Base-by-base conservation (phyloP, 371 early-diverging fungal species). In the Mortierella sp. region DNA sequence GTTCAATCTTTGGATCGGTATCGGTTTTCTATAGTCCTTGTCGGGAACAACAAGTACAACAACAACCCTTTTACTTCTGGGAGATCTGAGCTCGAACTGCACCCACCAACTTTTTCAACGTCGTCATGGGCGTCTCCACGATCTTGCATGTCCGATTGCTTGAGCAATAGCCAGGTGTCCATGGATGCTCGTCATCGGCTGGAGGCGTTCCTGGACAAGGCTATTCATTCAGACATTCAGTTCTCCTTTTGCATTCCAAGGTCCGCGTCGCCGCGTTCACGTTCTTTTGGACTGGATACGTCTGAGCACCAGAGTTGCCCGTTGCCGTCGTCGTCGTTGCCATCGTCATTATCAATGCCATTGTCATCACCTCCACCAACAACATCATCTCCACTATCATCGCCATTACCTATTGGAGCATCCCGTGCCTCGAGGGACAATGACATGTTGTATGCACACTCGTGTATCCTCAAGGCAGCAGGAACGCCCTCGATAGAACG, bases 401-500 rank as follows among this genome's bases (percentile, higher is more conserved):
- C 3, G n/a, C 13, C 19, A 14, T 13, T 6, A 44, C 5, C 45
- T 21, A 6, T 44, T 17, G 45, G 45, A 44, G 45, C 6, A 14
- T 44, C 50, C 14, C 12, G 16, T 2, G 28, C 16, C 24, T 46
- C 4, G 12, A 24, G 27, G 4, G 27, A 37, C 16, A 28, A 43
- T 8, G 25, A 13, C 13, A 31, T 24, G 16, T 6, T 66, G 19
- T 56, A 44, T 16, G 54, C 54, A 1, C 67, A 73, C 37, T 63
- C 67, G 17, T 73, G 74, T 19, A 53, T 73, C 47, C 60, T 73
- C n/a, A 55, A 50, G n/a, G 56, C 63, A 3, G 48, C 51, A 3
- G 28, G 54, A 7, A 49, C 73, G 0, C 31, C 27, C 27, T 24
- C 63, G 0, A 58, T 67, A 60, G 25, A 39, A 17, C 44, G 53